These are phyloP conservation scores for Gamsiella multidivaricata DNA, from an alignment of 192 early-diverging fungal genomes.

Conservation along the genomic window DNA sequence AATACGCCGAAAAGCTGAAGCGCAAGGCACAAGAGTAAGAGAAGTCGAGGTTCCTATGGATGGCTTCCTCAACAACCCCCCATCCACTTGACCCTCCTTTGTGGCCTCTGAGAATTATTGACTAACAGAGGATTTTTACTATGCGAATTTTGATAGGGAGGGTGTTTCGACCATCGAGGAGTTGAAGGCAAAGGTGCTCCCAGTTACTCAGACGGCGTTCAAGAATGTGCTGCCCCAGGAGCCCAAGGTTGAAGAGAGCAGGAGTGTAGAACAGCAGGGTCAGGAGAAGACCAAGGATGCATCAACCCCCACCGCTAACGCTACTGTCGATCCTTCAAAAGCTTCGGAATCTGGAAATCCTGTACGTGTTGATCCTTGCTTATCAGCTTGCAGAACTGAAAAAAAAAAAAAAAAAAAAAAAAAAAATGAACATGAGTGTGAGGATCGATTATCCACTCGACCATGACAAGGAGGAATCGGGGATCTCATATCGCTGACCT, in stretches of 20 bases:
- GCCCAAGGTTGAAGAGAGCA: background rate
- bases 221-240: conserved; percentile 32
- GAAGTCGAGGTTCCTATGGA: background rate
- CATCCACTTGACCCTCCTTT: too few relatives aligned
- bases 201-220: conserved; percentile 25
- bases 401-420: conserved; percentile 2
- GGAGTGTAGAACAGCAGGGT: background rate
- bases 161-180: conserved; percentile 61
- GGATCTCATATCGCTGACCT: too few relatives aligned
- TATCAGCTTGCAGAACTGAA: background rate
- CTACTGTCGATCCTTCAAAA: background rate
- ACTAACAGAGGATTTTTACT: background rate
- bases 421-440: too few relatives aligned
- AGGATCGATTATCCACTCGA: too few relatives aligned
- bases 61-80: background rate
- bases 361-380: background rate
- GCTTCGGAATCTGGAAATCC: conserved; percentile 5
- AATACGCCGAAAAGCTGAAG: conserved; percentile 75
- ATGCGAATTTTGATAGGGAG: conserved; percentile 44
- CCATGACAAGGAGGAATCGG: too few relatives aligned
- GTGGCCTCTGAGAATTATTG: too few relatives aligned
- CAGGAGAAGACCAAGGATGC: background rate
- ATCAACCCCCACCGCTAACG: background rate
- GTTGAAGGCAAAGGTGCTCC: conserved; percentile 47
- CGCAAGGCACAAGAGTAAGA: conserved; percentile 62